Evolutionary conservation across 352 stramenopile species (phyloP), one percentile per base, ranked within the genome.

Genomic region (Globisporangium cederbergense): DNA sequence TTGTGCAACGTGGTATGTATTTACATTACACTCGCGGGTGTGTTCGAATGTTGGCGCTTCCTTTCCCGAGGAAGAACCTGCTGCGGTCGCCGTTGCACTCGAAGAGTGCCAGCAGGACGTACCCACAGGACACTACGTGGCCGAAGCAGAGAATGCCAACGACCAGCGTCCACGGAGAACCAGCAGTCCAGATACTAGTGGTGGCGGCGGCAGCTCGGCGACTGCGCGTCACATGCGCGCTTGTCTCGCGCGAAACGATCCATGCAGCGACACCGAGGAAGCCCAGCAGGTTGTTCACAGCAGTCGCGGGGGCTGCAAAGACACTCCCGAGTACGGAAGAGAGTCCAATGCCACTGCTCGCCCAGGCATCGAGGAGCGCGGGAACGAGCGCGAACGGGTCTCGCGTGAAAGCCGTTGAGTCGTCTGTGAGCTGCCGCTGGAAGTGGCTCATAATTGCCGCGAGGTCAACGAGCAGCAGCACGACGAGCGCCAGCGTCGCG

Each of bases 41-140:
- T 18, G 67, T 53, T 38, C 53, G 46, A 25, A 42, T 30, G 4
- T 34, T 43, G 47, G 3, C 11, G 67, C 57, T 73, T 74, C 20
- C 63, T 60, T 30, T 49, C 2, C 86, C 86, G n/a, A 88, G 64
- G 78, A 83, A 94, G 58, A 94, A 92, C 58, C 79, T 88, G 52
- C 60, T 58, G 8, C 71, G 72, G 42, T 88, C 76, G 64, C 83
- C 83, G 42, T 94, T 78, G 70, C 75, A 88, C 67, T 91, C 79
- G 22, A 89, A 69, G 18, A 95, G 68, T 25, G 86, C 83, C n/a
- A 77, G 69, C n/a, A 93, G 47, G 4, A 91, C 50, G 70, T 95
- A 95, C 6, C 75, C 30, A 54, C 80, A 86, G 10, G 85, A 84
- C 0, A 77, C 78, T 5, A 84, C 58, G 58, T 95, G 85, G 1